phyloP scores from a whole-genome alignment of 495 filamentous ascomycete genomes.

The Articulospora tetracladia region DNA sequence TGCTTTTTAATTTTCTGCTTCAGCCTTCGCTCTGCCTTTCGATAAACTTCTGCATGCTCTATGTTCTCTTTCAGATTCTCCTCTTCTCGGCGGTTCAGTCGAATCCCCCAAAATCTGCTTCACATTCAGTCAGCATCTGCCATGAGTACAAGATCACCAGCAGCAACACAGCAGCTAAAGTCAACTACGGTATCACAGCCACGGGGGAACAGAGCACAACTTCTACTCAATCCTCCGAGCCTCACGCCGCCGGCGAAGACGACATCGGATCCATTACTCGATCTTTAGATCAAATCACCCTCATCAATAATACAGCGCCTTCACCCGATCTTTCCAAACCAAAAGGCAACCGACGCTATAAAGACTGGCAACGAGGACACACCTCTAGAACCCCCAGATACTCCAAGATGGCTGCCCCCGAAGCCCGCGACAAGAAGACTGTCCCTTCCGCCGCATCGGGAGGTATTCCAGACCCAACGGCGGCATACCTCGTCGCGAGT shows the following conservation, averaged over 20 bases:
- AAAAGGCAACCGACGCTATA: background rate
- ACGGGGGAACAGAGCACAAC: background rate
- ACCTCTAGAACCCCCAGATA: background rate
- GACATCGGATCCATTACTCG: background rate
- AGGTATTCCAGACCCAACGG: slow-evolving; percentile 42
- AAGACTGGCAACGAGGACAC: background rate
- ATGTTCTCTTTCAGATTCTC: background rate
- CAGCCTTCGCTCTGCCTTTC: background rate
- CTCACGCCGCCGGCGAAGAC: background rate
- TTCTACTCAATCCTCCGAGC: background rate
- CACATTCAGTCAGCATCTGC: background rate
- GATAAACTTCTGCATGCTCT: background rate
- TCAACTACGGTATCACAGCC: background rate
- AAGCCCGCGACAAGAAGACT: slow-evolving; percentile 13
- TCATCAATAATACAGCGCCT: background rate
- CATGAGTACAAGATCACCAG: background rate
- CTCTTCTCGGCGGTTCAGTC: background rate
- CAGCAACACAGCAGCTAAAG: background rate
- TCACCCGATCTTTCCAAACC: background rate
- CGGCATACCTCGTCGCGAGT: slow-evolving; percentile 34
- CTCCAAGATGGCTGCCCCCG: background rate
- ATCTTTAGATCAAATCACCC: background rate
- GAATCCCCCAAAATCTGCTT: background rate
- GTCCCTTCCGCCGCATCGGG: slow-evolving; percentile 40
- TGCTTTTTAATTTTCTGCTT: background rate